These are phyloP conservation scores for Didymosphaeria variabile DNA, from an alignment of 2,329 filamentous ascomycete species.

Conservation along the genomic window DNA sequence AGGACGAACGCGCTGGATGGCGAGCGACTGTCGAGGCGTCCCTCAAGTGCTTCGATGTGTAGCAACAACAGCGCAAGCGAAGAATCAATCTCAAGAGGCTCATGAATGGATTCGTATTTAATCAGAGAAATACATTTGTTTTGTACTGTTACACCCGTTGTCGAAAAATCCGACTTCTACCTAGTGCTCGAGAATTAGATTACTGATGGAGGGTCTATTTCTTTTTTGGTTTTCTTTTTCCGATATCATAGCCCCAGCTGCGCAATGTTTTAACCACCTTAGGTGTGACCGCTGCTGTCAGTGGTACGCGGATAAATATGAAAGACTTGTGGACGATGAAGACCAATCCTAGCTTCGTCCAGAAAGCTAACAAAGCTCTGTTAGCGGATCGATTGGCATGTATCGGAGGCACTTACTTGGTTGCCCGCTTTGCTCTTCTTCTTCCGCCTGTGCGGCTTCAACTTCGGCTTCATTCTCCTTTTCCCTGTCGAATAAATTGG, in stretches of 20 bases:
- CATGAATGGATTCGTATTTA: not conserved
- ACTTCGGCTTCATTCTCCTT: conserved; percentile 34
- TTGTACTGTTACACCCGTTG: not conserved
- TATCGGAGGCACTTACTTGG: conserved; percentile 66
- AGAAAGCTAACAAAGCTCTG: conserved; percentile 63
- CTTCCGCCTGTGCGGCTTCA: conserved; percentile 48
- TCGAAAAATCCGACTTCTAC: not conserved
- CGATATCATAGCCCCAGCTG: conserved; percentile 91
- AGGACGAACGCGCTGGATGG: not conserved
- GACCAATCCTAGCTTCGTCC: conserved; percentile 86
- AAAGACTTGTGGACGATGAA: conserved; percentile 97
- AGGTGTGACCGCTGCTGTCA: conserved; percentile 86
- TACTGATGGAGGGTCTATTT: not conserved
- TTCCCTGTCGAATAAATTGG: conserved; percentile 61
- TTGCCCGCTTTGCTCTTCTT: conserved; percentile 24
- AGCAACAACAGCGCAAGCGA: not conserved
- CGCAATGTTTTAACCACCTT: conserved; percentile 86
- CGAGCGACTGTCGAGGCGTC: not conserved
- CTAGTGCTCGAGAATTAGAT: not conserved
- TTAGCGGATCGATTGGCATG: conserved; percentile 68
- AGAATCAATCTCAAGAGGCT: not conserved
- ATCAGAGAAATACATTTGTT: not conserved
- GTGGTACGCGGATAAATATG: conserved; percentile 87
- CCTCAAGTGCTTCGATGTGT: not conserved
- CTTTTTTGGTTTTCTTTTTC: conserved; percentile 66